Evolutionary conservation across 139 green algal genomes (phyloP).

Genomic region (Desmodesmus armatus): DNA sequence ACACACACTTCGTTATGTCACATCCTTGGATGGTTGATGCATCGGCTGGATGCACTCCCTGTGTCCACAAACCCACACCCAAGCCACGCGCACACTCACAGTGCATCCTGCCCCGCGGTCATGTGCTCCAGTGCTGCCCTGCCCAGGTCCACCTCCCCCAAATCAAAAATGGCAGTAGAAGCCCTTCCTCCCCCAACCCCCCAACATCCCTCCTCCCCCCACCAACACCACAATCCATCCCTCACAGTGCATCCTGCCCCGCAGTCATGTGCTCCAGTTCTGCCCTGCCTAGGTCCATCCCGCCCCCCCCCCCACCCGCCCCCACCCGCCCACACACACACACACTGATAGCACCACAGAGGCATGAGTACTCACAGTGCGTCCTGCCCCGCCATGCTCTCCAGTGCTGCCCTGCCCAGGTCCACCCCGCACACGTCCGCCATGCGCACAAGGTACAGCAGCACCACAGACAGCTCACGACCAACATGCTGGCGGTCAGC

Average conservation of each 20-base stretch:
- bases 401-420: slow-evolving; percentile 59
- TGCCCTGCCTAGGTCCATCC: background rate
- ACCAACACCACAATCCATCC: background rate
- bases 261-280: background rate
- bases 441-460: slow-evolving; percentile 81
- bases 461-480: slow-evolving; percentile 83
- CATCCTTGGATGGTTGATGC: too few relatives aligned
- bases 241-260: background rate
- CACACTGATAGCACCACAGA: too few relatives aligned
- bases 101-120: slow-evolving; percentile 65
- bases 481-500: slow-evolving; percentile 42
- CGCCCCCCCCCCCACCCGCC: background rate
- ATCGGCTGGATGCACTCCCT: too few relatives aligned
- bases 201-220: background rate
- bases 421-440: slow-evolving; percentile 80
- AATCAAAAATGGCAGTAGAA: slow-evolving; percentile 74
- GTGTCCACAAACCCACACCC: too few relatives aligned
- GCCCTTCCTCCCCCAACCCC: too few relatives aligned
- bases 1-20: too few relatives aligned
- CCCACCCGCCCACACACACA: background rate
- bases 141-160: slow-evolving; percentile 77
- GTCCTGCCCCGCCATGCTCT: slow-evolving; percentile 70
- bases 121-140: slow-evolving; percentile 63
- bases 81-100: slow-evolving; percentile 38
- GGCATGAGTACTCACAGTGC: slow-evolving; percentile 50